Conservation (phyloP, 176 grass and related monocot species). For the Eragrostis curvula region DNA sequence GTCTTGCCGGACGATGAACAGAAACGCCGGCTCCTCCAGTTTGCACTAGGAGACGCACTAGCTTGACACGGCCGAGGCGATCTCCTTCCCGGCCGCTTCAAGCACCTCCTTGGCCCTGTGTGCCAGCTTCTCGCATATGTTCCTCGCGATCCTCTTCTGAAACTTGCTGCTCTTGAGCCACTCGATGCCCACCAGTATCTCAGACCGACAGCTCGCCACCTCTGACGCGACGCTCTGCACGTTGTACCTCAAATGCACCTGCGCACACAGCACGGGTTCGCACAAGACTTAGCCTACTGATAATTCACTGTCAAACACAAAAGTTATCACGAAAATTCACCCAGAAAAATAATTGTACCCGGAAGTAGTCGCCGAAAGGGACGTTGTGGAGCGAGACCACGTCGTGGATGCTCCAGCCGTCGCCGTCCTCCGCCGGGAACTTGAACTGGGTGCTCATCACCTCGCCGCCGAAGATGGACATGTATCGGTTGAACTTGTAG, state of each 20-base stretch:
- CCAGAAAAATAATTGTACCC: constrained; percentile 14
- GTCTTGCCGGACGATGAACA: constrained; percentile 12
- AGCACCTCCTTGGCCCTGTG: constrained; percentile 76
- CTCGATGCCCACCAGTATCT: constrained; percentile 70
- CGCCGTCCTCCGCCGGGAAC: constrained; percentile 45
- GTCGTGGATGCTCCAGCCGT: constrained; percentile 74
- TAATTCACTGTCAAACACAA: not conserved
- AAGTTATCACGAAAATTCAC: not conserved
- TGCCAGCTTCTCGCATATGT: constrained; percentile 76
- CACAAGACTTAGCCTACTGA: not conserved
- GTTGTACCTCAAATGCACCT: constrained; percentile 73
- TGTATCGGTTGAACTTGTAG: constrained; percentile 85
- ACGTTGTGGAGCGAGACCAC: constrained; percentile 70
- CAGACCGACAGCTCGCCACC: constrained; percentile 51
- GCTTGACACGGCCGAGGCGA: constrained; percentile 26
- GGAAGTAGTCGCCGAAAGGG: constrained; percentile 78
- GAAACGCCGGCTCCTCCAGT: constrained; percentile 20
- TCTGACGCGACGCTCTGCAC: constrained; percentile 26
- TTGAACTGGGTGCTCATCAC: constrained; percentile 75
- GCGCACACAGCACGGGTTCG: not conserved
- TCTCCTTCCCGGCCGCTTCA: constrained; percentile 70
- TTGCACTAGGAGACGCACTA: not conserved
- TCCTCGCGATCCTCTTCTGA: constrained; percentile 67
- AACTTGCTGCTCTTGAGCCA: constrained; percentile 80
- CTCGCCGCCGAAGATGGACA: constrained; percentile 81